phyloP scores from a whole-genome alignment of 164 flowering plant genomes.

The Stephania japonica region DNA sequence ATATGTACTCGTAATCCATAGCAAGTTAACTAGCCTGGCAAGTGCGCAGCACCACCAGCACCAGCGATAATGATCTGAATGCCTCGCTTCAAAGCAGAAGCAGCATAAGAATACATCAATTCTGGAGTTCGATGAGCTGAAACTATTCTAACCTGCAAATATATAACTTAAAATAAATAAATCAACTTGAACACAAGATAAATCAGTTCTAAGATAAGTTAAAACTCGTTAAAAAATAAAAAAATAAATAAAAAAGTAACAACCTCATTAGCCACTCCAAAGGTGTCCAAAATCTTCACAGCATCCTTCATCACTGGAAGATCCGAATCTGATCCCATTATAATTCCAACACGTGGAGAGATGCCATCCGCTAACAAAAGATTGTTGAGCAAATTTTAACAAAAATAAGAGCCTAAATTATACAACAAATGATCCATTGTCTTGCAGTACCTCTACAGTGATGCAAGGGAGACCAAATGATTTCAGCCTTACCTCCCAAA shows the following conservation, averaged over 20 bases:
- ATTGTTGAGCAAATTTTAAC: not conserved
- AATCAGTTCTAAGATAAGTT: not conserved
- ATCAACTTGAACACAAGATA: not conserved
- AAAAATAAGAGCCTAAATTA: not conserved
- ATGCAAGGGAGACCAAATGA: conserved; percentile 17
- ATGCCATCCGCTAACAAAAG: conserved; percentile 30
- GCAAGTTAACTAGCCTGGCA: conserved; percentile 59
- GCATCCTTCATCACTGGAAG: conserved; percentile 94
- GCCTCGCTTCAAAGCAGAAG: conserved; percentile 71
- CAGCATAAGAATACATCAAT: conserved; percentile 77
- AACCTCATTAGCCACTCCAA: conserved; percentile 79
- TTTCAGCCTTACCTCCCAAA: conserved; percentile 30
- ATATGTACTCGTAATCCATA: not conserved
- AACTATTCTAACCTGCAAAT: conserved; percentile 72
- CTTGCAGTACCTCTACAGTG: not conserved
- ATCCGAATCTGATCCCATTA: conserved; percentile 99
- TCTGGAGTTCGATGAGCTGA: conserved; percentile 98
- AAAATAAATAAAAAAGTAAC: not conserved
- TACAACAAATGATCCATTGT: not conserved
- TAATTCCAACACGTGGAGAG: conserved; percentile 70
- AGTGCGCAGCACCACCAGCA: conserved; percentile 98
- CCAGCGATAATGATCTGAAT: conserved; percentile 88
- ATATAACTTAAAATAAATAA: not conserved
- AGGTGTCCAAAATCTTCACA: conserved; percentile 53
- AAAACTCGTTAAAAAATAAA: too few relatives aligned